Conservation (phyloP, 805 yeast species). For the Candida ficus region DNA sequence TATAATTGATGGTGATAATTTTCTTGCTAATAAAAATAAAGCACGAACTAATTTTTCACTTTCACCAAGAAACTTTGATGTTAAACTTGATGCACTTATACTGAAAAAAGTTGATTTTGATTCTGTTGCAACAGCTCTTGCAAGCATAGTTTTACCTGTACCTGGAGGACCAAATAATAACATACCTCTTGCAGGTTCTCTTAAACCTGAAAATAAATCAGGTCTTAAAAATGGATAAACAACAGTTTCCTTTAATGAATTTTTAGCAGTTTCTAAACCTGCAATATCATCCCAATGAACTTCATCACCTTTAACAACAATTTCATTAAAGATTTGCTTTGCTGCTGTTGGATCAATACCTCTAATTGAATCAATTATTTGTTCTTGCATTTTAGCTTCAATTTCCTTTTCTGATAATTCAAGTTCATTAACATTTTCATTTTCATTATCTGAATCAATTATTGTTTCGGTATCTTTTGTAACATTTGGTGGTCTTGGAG, state of each 20-base stretch:
- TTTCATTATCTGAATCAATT: conserved; percentile 14
- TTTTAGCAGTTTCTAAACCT: conserved; percentile 84
- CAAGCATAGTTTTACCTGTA: conserved; percentile 97
- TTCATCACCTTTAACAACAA: conserved; percentile 86
- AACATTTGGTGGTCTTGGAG: conserved; percentile 17
- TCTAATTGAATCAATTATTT: conserved; percentile 30
- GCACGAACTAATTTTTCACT: conserved; percentile 91
- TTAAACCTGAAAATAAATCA: conserved; percentile 81
- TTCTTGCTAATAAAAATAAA: conserved; percentile 77
- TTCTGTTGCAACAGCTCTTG: conserved; percentile 96
- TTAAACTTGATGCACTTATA: conserved; percentile 84
- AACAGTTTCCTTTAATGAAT: conserved; percentile 87
- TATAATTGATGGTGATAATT: conserved; percentile 87
- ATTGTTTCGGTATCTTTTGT: conserved; percentile 23
- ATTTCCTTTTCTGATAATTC: conserved; percentile 24
- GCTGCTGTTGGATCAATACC: conserved; percentile 84
- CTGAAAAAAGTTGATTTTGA: conserved; percentile 91
- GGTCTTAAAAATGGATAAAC: conserved; percentile 96
- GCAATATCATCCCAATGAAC: conserved; percentile 97
- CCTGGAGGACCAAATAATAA: conserved; percentile 97
- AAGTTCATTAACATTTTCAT: conserved; percentile 17
- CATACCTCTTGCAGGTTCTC: conserved; percentile 98
- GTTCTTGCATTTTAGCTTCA: conserved; percentile 27
- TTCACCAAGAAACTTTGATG: conserved; percentile 79
- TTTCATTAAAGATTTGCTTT: conserved; percentile 80